Base-by-base conservation (phyloP, 2,329 filamentous ascomycete species). In the Exophiala calicioides region DNA sequence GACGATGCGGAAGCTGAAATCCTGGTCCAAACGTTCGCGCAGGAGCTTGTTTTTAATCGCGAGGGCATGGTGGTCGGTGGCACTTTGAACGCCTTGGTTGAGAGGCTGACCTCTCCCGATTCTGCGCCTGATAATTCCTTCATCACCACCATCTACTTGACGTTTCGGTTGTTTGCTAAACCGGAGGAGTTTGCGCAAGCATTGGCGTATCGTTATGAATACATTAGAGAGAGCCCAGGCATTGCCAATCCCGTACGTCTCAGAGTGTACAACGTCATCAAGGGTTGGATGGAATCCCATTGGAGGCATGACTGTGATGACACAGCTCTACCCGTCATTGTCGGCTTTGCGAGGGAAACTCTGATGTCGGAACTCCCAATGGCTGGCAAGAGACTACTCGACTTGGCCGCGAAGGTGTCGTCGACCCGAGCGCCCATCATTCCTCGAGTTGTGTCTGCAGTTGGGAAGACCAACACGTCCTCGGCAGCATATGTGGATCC, bases 251-350 rank as follows among this genome's bases (percentile, higher is more conserved):
- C 91, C 0, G 91, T 97, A 16, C 84, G 90, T 39, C 74, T 98
- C 36, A 82, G 93, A 40, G 89, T 97, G 1, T 97, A 94, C 73
- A 97, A 98, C 64, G 85, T 90, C 46, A 89, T 98, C 76, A 98
- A 98, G 68, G 87, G 88, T 31, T 98, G 93, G 93, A 74, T 98
- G 15, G 93, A 97, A 70, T 93, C 87, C 5, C 90, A 98, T 68
- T 98, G 93, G 91, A 82, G 86, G 36, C 82, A 88, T 54, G 82
- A 89, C 49, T 82, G 84, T 8, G 93, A 98, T 64, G 80, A 81
- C 42, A 78, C 81, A 9, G 89, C 90, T 1, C 74, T 98, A 6
- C 74, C 78, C 1, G 73, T 86, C 37, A 94, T 98, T 53, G 76
- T 85, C 24, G 75, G 81, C 1, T 98, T 98, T 66, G 90, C 91